phyloP scores from a whole-genome alignment of 2,329 filamentous ascomycete genomes.

The Phaeomoniella chlamydospora region DNA sequence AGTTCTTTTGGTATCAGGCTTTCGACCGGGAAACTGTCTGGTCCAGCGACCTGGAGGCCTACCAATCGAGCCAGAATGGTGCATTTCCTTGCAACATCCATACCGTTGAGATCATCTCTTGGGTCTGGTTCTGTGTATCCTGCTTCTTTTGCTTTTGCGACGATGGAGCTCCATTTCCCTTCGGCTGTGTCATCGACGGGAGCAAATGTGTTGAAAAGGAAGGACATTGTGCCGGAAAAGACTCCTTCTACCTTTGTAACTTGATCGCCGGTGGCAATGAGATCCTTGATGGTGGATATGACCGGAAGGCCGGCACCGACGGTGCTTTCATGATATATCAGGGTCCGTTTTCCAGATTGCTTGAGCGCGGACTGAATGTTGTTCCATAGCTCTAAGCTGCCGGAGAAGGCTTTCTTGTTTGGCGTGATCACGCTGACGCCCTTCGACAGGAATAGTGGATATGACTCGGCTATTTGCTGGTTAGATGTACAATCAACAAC shows the following conservation, averaged over 20 bases:
- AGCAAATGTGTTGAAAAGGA: slow-evolving; percentile 95
- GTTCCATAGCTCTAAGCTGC: slow-evolving; percentile 66
- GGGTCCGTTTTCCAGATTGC: slow-evolving; percentile 38
- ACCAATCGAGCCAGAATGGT: slow-evolving; percentile 83
- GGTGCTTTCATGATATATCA: slow-evolving; percentile 89
- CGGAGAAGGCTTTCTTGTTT: slow-evolving; percentile 96
- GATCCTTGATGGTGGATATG: slow-evolving; percentile 81
- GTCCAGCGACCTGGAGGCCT: slow-evolving; percentile 66
- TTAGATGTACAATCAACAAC: slow-evolving; percentile 95
- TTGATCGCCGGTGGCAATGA: slow-evolving; percentile 86
- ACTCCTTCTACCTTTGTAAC: slow-evolving; percentile 91
- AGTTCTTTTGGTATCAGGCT: slow-evolving; percentile 82
- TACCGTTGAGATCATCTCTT: slow-evolving; percentile 70
- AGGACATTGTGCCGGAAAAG: slow-evolving; percentile 95
- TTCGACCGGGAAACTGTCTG: slow-evolving; percentile 84
- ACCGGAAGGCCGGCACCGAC: slow-evolving; percentile 88
- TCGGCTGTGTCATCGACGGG: slow-evolving; percentile 48
- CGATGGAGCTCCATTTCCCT: slow-evolving; percentile 80
- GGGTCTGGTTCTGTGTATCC: slow-evolving; percentile 88
- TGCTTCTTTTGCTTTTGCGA: slow-evolving; percentile 79
- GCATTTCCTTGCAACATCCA: slow-evolving; percentile 88
- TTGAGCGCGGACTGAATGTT: slow-evolving; percentile 57
- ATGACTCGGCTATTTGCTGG: slow-evolving; percentile 67
- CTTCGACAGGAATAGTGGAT: slow-evolving; percentile 64
- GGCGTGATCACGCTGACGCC: slow-evolving; percentile 89